Percentiles rank a stretch among this genome's conserved stretches.
phyloP scores from a whole-genome alignment of 495 filamentous ascomycete species.

The Podospora didyma region DNA sequence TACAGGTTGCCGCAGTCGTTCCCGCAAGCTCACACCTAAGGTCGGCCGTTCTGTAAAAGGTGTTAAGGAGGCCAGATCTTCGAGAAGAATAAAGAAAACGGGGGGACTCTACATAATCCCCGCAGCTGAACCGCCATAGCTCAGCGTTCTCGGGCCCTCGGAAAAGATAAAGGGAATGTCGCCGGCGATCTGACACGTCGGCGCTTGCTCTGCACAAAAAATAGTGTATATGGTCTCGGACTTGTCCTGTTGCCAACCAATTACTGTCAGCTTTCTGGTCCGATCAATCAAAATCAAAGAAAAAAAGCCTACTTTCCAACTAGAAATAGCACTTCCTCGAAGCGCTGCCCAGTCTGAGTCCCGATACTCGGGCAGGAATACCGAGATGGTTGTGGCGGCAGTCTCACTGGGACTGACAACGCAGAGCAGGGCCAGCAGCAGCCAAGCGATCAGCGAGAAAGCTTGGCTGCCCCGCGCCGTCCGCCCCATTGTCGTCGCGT shows the following conservation, averaged over 20 bases:
- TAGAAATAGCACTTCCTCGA: conserved; percentile 35
- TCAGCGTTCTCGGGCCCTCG: conserved; percentile 32
- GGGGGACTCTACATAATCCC: conserved; percentile 25
- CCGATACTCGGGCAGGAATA: conserved; percentile 32
- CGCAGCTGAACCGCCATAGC: conserved; percentile 21
- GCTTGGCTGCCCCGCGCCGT: no score
- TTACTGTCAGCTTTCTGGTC: background rate
- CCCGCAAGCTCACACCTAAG: conserved; percentile 29
- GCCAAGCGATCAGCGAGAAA: background rate
- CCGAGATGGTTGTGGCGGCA: conserved; percentile 25
- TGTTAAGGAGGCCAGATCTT: background rate
- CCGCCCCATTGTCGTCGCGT: no score
- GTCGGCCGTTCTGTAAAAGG: conserved; percentile 27
- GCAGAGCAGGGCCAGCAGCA: conserved; percentile 3
- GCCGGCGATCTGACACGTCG: conserved; percentile 22
- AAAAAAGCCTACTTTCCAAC: conserved; percentile 24
- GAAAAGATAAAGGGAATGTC: conserved; percentile 36
- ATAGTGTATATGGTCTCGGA: conserved; percentile 35
- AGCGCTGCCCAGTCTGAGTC: conserved; percentile 26
- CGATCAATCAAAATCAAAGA: background rate
- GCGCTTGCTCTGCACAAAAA: conserved; percentile 32
- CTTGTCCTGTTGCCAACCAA: conserved; percentile 22
- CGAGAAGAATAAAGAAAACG: background rate
- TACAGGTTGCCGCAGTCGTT: conserved; percentile 35
- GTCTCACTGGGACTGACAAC: conserved; percentile 5